These are phyloP conservation scores for Psilocybe cubensis DNA, from an alignment of 768 basidiomycete genomes.

Conservation along the genomic window DNA sequence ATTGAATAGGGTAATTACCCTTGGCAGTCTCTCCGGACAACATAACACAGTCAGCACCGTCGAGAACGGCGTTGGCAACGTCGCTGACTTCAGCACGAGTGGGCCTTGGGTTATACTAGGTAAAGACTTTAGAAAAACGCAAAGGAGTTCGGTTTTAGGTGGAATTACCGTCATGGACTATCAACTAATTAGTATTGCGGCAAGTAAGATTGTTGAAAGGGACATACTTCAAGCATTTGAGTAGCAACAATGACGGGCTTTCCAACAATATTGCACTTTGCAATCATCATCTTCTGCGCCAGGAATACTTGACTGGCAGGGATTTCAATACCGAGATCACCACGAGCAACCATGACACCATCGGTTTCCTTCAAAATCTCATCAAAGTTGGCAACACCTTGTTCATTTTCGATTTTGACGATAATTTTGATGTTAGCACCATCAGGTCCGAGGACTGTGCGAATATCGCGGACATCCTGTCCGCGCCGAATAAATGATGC, in stretches of 20 bases:
- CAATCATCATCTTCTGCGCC: conserved; percentile 99
- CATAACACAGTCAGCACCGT: conserved; percentile 99
- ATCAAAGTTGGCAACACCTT: conserved; percentile 98
- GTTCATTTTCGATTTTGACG: conserved; percentile 99
- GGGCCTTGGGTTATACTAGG: conserved; percentile 94
- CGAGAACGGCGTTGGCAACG: conserved; percentile 98
- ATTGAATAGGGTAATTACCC: conserved; percentile 94
- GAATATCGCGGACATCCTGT: conserved; percentile 93
- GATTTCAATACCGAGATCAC: conserved; percentile 99
- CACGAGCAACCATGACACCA: conserved; percentile 99
- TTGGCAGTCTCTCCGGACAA: conserved; percentile 99
- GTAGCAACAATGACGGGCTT: conserved; percentile 99
- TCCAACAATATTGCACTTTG: conserved; percentile 97
- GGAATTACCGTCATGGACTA: conserved; percentile 88
- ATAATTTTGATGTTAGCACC: conserved; percentile 98
- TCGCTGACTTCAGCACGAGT: conserved; percentile 99
- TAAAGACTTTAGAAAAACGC: conserved; percentile 12
- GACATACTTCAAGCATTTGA: conserved; percentile 93
- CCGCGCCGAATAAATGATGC: conserved; percentile 98
- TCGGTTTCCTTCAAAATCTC: conserved; percentile 95
- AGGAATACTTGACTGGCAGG: conserved; percentile 99
- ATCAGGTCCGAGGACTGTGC: conserved; percentile 90
- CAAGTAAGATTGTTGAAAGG: neutral
- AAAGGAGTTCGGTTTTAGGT: neutral
- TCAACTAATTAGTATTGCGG: conserved; percentile 12